Base-by-base conservation (phyloP, 179 eudicot genomes). In the Patellifolia procumbens region DNA sequence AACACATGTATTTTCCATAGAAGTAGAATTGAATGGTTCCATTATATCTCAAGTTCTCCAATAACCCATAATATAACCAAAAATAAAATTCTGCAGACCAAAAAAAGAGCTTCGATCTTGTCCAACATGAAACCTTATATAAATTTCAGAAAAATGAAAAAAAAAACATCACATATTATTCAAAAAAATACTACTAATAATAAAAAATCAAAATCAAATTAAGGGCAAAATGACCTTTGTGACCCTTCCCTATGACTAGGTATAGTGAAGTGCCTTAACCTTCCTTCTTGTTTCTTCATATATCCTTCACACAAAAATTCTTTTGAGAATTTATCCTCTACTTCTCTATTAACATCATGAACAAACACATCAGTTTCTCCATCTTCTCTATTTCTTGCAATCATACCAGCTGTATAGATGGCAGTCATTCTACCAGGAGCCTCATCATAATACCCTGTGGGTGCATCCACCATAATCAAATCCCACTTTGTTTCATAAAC, bases 381-480 rank as follows among this genome's bases (percentile, higher is more conserved):
- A 0, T 68, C 89, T 56, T 81, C 82, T 29, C 88, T 83, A 37
- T 91, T 89, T 83, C 98, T 86, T 19, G 97, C 98, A 86, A 92
- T 81, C 92, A 94, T 83, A 19, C 97, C 98, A 0, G 97, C 97
- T 0, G 98, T 94, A 65, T 92, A 94, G 5, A 94, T 91, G 1
- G 93, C 98, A 17, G 83, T 85, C 98, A 94, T 94, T 74, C 97
- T 81, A 29, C 98, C 97, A 0, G 98, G n/a, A n/a, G n/a, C n/a
- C n/a, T n/a, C n/a, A n/a, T n/a, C n/a, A n/a, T n/a, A n/a, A n/a
- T n/a, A n/a, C n/a, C n/a, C n/a, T n/a, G n/a, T n/a, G n/a, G n/a
- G n/a, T n/a, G n/a, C n/a, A n/a, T n/a, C n/a, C n/a, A 94, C 98
- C 98, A 94, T 94, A 11, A 94, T 94, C 83, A 94, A 67, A 75